Base-by-base conservation (phyloP, 2,329 filamentous ascomycete genomes). In the Sphaerulina vaccinii region DNA sequence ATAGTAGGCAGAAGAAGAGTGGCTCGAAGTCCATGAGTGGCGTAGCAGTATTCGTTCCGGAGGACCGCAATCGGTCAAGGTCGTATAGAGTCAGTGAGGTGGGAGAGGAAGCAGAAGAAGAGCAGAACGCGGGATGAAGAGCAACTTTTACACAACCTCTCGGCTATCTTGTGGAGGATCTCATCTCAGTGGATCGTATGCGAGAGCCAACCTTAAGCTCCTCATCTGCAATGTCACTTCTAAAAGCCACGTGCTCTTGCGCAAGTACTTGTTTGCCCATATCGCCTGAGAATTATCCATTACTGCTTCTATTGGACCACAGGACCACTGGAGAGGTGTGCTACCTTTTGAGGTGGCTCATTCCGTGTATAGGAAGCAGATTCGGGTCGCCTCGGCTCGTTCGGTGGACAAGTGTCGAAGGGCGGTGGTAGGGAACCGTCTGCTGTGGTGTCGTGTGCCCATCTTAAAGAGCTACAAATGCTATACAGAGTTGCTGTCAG, bases 1-100 rank as follows among this genome's bases (percentile, higher is more conserved):
- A 61, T 6, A 70, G 57, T 1, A 68, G 62, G 51, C 56, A 63
- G 55, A 69, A 70, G 58, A 65, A 68, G 35, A 62, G 57, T 23
- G 54, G 43, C 40, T 60, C 57, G 55, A 65, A 68, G 16, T 66
- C 66, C 66, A 68, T 69, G 46, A 47, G 54, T 33, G 46, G 51
- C 41, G 9, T 27, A 35, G 18, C 23, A 42, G 1, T 11, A 29
- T 11, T 16, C 37, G n/a, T n/a, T 11, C 27, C 16, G 10, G 16
- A 36, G 36, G 46, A 49, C 37, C 37, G 37, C 37, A 27, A 49
- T 49, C 38, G 37, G 16, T 42, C 24, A 33, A 23, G n/a, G n/a
- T n/a, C n/a, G n/a, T n/a, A n/a, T n/a, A n/a, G n/a, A n/a, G n/a
- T n/a, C 18, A 18, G 22, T 23, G 5, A 22, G 19, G 15, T 10